Base-by-base conservation (phyloP, 2,329 filamentous ascomycete genomes). In the Calonectria pseudoreteaudii region DNA sequence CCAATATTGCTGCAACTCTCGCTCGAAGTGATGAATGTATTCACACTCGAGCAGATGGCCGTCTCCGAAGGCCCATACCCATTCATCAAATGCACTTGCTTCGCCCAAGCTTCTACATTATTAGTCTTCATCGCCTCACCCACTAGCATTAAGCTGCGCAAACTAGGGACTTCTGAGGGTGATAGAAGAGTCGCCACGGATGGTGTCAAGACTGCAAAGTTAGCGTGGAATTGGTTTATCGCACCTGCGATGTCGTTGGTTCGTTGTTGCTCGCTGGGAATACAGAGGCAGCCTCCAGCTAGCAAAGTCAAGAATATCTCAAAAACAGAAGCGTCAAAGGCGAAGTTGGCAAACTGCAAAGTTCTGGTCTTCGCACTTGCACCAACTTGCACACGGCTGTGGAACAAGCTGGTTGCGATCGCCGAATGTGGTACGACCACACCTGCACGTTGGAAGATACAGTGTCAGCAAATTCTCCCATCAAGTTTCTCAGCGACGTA, bases 301-400 rank as follows among this genome's bases (percentile, higher is more conserved):
- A 62, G 58, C 58, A 62, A 62, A 26, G 58, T 62, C 58, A 62
- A 44, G 38, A 62, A 62, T 62, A 62, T 62, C 58, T 62, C 58
- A 62, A 62, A 62, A 20, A 62, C 38, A 41, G 58, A 62, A 62
- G 58, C 58, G 58, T 62, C 58, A 28, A 62, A 62, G 36, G 58
- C 58, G 58, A 62, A 62, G 38, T 62, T 62, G 36, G 58, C 58
- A 44, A 44, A 62, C 23, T 62, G 58, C 23, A 62, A 62, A 28
- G 58, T 62, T 62, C 58, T 62, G 58, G 58, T 62, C 34, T 62
- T 62, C 26, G 23, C 58, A 41, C 58, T 41, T 62, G 58, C 58
- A 41, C 58, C 58, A 26, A 62, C 36, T 62, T 62, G 36, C 58
- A 41, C 58, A 62, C 58, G 36, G 58, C 58, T 62, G 36, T 62